Evolutionary conservation across 192 early-diverging fungal species (phyloP).

Genomic region (Podila clonocystis): DNA sequence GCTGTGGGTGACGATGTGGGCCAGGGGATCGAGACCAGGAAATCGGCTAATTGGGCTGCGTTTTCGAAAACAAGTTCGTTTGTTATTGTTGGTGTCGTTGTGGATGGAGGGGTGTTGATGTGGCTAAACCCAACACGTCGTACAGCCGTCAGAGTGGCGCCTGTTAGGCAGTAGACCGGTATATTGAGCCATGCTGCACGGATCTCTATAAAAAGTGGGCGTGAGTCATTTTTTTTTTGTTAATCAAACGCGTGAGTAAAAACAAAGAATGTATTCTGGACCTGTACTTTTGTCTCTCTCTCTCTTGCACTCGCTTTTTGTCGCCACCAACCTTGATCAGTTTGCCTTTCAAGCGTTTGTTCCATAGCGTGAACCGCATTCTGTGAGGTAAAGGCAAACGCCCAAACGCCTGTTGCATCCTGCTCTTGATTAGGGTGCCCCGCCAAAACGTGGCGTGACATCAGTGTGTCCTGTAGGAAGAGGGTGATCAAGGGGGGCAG

Average conservation of each 20-base stretch:
- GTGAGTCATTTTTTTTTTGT: background rate
- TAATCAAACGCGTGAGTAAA: background rate
- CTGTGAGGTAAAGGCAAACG: slow-evolving; percentile 40
- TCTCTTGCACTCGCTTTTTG: too few relatives aligned
- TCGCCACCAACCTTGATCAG: slow-evolving; percentile 13
- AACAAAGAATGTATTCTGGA: background rate
- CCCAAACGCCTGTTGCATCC: slow-evolving; percentile 12
- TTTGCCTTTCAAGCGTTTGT: slow-evolving; percentile 15
- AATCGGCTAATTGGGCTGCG: slow-evolving; percentile 21
- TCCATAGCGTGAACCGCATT: slow-evolving; percentile 23
- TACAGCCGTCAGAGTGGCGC: slow-evolving; percentile 24
- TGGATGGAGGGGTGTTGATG: slow-evolving; percentile 10
- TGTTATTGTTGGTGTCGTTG: background rate
- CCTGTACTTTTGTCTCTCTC: background rate
- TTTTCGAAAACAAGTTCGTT: slow-evolving; percentile 10
- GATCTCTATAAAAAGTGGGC: slow-evolving; percentile 4
- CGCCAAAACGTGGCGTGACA: slow-evolving; percentile 6
- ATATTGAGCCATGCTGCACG: slow-evolving; percentile 30
- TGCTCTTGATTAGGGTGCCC: slow-evolving; percentile 6
- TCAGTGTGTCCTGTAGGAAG: slow-evolving; percentile 5
- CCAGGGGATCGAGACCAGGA: slow-evolving; percentile 23
- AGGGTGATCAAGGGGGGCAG: slow-evolving; percentile 21
- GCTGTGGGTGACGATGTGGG: background rate
- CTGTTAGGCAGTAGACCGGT: slow-evolving; percentile 35
- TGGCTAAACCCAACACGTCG: slow-evolving; percentile 21